Conservation (phyloP, 345 rosid species). For the Lagerstroemia speciosa region DNA sequence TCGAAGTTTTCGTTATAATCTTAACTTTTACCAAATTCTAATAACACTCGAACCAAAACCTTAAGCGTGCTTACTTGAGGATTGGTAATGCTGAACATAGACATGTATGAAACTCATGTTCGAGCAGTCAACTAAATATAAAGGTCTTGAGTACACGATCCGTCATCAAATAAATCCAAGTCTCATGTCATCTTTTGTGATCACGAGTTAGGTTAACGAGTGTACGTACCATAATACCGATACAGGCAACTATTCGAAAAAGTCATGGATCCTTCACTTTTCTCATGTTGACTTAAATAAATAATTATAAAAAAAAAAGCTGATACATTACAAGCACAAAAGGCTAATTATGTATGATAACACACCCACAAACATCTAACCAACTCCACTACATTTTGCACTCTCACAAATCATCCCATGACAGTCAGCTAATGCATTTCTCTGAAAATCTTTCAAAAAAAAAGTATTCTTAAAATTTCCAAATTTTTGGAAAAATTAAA, state of each 20-base stretch:
- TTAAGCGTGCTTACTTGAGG: no score
- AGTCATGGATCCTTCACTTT: background rate
- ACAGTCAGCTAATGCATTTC: slow-evolving; percentile 21
- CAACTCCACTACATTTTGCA: slow-evolving; percentile 22
- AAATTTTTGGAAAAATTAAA: slow-evolving; percentile 12
- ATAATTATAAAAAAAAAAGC: background rate
- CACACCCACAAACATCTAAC: slow-evolving; percentile 22
- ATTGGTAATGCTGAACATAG: no score
- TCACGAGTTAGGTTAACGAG: no score
- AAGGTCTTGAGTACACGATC: no score
- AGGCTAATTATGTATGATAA: slow-evolving; percentile 12
- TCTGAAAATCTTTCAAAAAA: background rate
- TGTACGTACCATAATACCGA: no score
- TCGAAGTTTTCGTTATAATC: no score
- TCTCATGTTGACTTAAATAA: slow-evolving; percentile 23
- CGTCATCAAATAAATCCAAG: no score
- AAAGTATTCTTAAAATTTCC: background rate
- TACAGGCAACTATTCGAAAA: background rate
- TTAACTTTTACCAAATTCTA: no score
- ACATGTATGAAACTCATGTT: no score
- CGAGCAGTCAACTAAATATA: no score
- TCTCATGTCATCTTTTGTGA: no score
- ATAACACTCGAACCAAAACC: no score
- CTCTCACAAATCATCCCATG: slow-evolving; percentile 16
- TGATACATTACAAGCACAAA: slow-evolving; percentile 1